Percentiles rank a stretch among this genome's conserved stretches.
Conservation (phyloP, 1,284 basidiomycete species). For the Cutaneotrichosporon mucoides region DNA sequence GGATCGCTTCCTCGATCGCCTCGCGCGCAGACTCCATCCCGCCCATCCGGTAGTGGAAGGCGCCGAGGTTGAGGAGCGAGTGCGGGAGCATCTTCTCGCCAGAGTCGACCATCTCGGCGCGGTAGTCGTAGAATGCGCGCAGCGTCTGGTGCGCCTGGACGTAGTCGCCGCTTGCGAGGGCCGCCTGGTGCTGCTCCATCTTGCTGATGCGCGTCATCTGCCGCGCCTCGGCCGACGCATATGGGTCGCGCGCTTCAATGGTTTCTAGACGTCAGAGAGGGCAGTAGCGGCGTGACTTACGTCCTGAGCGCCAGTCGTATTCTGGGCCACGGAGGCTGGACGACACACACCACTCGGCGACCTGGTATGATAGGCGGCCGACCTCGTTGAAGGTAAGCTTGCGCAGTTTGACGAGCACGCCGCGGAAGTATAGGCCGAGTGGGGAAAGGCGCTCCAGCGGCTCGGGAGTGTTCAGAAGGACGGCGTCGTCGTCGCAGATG, state of each 20-base stretch:
- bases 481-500: slow-evolving; percentile 34
- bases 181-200: slow-evolving; percentile 27
- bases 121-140: slow-evolving; percentile 42
- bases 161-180: slow-evolving; percentile 39
- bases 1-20: slow-evolving; percentile 43
- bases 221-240: neutral
- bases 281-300: neutral
- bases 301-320: neutral
- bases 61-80: slow-evolving; percentile 46
- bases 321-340: neutral
- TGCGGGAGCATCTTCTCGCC: slow-evolving; percentile 36
- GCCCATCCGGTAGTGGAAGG: slow-evolving; percentile 43
- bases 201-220: neutral
- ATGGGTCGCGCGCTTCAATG: neutral
- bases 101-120: slow-evolving; percentile 1
- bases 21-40: slow-evolving; percentile 37
- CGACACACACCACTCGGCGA: slow-evolving; percentile 36
- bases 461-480: slow-evolving; percentile 15
- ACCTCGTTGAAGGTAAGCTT: slow-evolving; percentile 43
- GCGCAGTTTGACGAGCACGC: slow-evolving; percentile 31
- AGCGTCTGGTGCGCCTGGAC: slow-evolving; percentile 35
- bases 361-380: slow-evolving; percentile 27
- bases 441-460: slow-evolving; percentile 35
- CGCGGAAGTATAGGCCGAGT: slow-evolving; percentile 40
- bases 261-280: neutral